Conservation (phyloP, 169 alveolate genomes). For the Eimeria praecox region DNA sequence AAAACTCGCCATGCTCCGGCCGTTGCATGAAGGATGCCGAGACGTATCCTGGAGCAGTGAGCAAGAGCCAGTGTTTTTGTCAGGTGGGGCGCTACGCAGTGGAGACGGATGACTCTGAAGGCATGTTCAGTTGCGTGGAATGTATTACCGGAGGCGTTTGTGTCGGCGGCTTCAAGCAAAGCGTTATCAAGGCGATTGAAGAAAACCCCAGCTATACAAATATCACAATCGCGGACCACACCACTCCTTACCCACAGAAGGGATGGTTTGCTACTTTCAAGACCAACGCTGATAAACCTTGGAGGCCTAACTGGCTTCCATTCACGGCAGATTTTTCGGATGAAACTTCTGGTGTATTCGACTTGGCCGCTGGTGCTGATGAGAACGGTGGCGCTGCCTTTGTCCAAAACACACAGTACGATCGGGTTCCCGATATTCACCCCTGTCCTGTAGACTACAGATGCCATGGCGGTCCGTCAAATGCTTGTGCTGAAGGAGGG, state of each 20-base stretch:
- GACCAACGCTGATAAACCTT: constrained; percentile 23
- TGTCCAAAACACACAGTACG: neutral
- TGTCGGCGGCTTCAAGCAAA: constrained; percentile 80
- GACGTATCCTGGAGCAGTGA: constrained; percentile 82
- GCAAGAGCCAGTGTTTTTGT: constrained; percentile 83
- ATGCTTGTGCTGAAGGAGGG: constrained; percentile 79
- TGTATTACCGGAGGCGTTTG: constrained; percentile 83
- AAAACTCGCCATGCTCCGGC: constrained; percentile 83
- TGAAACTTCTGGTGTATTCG: neutral
- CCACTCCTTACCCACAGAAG: constrained; percentile 79
- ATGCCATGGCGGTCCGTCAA: constrained; percentile 81
- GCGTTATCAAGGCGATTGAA: constrained; percentile 70
- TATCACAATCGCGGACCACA: constrained; percentile 79
- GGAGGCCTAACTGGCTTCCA: constrained; percentile 47
- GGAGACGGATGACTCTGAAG: constrained; percentile 72
- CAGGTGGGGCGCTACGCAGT: constrained; percentile 82
- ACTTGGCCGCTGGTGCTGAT: neutral
- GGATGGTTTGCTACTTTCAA: constrained; percentile 82
- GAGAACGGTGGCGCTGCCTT: neutral
- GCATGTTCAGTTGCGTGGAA: constrained; percentile 77
- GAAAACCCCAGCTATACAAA: constrained; percentile 71
- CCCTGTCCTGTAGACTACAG: constrained; percentile 81
- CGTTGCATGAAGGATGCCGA: constrained; percentile 82
- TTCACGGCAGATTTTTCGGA: constrained; percentile 25
- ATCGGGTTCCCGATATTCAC: constrained; percentile 80